phyloP scores from a whole-genome alignment of 1,284 basidiomycete species.

The Pyrrhoderma noxium region DNA sequence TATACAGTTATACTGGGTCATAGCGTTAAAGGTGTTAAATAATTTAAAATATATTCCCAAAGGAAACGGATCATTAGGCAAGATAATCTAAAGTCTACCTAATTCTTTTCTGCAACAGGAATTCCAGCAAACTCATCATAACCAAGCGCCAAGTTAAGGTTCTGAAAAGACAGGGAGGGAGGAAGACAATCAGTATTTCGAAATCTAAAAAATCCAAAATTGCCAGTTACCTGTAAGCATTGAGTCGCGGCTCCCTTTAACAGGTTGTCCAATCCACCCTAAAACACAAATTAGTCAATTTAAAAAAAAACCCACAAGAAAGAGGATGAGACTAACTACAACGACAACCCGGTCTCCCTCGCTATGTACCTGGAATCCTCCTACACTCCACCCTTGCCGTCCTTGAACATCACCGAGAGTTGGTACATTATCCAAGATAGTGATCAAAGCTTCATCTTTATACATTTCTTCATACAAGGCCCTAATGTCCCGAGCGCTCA shows the following conservation, averaged over 20 bases:
- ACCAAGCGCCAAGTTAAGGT: conserved; percentile 91
- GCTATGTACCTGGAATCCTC: conserved; percentile 92
- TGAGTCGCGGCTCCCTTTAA: conserved; percentile 98
- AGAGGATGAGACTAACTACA: conserved; percentile 49
- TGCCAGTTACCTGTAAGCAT: conserved; percentile 70
- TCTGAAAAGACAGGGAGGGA: conserved; percentile 49
- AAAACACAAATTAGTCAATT: conserved; percentile 15
- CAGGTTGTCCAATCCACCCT: conserved; percentile 93
- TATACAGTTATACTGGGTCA: too few species aligned
- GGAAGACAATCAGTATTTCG: neutral
- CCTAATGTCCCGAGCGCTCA: conserved; percentile 69
- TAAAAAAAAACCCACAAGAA: conserved; percentile 12
- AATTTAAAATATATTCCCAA: too few species aligned
- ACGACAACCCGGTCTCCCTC: conserved; percentile 85
- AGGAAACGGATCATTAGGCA: neutral
- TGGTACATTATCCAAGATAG: conserved; percentile 65
- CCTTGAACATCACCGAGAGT: conserved; percentile 70
- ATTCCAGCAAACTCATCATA: conserved; percentile 90
- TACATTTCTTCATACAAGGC: conserved; percentile 79
- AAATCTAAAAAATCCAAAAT: conserved; percentile 24
- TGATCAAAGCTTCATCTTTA: conserved; percentile 65
- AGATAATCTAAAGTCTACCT: neutral
- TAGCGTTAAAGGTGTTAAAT: too few species aligned
- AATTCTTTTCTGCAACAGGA: conserved; percentile 26
- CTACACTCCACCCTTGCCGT: conserved; percentile 85